Evolutionary conservation across 345 rosid genomes (phyloP).

Genomic region (Eucalyptus grandis): DNA sequence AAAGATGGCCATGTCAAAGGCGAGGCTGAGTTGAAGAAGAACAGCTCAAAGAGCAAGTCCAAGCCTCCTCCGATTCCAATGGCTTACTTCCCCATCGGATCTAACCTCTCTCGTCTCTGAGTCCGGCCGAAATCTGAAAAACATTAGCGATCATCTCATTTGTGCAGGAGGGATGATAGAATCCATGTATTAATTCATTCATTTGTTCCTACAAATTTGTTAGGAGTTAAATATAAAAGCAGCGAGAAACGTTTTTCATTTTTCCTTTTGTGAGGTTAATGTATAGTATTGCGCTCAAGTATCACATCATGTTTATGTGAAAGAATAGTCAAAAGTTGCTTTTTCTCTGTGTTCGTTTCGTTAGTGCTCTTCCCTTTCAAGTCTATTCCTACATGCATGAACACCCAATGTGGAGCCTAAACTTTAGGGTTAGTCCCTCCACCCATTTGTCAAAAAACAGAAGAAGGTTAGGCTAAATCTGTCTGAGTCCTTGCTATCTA

Average conservation of each 20-base stretch:
- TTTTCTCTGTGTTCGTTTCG: not conserved
- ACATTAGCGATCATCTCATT: not conserved
- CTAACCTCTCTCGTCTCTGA: not conserved
- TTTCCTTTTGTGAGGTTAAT: not conserved
- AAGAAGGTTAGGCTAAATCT: not conserved
- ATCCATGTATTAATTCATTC: not conserved
- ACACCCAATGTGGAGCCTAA: not conserved
- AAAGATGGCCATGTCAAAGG: not conserved
- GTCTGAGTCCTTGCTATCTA: not conserved
- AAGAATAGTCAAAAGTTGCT: not conserved
- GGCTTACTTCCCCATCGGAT: conserved; percentile 3
- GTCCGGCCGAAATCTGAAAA: not conserved
- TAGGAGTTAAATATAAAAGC: not conserved
- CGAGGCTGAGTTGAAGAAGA: not conserved
- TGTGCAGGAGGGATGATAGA: not conserved
- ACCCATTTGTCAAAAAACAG: not conserved
- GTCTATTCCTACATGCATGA: not conserved
- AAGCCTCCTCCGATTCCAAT: not conserved
- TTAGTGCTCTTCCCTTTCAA: not conserved
- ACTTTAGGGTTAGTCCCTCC: not conserved
- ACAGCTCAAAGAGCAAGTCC: not conserved
- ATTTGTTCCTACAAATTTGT: not conserved
- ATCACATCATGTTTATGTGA: not conserved
- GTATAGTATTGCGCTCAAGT: not conserved
- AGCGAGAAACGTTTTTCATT: not conserved